Conservation (phyloP, 306 rosid species). For the Trichosanthes cucumerina region DNA sequence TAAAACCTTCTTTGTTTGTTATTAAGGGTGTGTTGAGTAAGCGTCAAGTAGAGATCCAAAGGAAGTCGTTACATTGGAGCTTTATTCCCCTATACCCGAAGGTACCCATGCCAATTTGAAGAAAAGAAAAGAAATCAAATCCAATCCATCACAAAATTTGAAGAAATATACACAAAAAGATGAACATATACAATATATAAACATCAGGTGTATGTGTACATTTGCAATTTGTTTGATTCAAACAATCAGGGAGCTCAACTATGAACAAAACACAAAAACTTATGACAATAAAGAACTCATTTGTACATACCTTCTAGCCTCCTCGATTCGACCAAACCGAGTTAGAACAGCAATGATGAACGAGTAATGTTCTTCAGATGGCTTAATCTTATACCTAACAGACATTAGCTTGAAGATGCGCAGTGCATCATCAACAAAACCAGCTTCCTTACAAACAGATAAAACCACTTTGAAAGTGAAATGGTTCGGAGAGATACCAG, state of each 20-base stretch:
- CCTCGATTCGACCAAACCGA: conserved; percentile 39
- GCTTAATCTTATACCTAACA: conserved; percentile 31
- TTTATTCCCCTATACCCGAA: too few relatives aligned
- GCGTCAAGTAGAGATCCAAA: too few relatives aligned
- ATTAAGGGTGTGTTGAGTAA: too few relatives aligned
- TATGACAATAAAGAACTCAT: conserved; percentile 36
- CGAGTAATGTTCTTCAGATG: conserved; percentile 42
- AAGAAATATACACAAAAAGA: neutral
- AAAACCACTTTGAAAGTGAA: conserved; percentile 56
- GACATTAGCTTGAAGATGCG: conserved; percentile 48
- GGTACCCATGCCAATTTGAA: too few relatives aligned
- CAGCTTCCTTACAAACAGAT: conserved; percentile 56
- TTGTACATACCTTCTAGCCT: conserved; percentile 42
- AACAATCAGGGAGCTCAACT: neutral
- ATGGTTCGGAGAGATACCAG: conserved; percentile 39
- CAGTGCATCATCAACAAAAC: conserved; percentile 49
- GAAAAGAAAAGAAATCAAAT: too few relatives aligned
- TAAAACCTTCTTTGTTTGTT: too few relatives aligned
- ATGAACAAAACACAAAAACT: neutral
- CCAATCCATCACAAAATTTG: too few relatives aligned
- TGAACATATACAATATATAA: neutral
- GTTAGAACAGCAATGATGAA: conserved; percentile 44
- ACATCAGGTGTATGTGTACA: neutral
- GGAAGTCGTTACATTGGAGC: too few relatives aligned
- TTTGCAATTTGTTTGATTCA: neutral